Evolutionary conservation across 1,139 yeast species (phyloP), one percentile per base, ranked within the genome.

Genomic region (Pichia sp.): DNA sequence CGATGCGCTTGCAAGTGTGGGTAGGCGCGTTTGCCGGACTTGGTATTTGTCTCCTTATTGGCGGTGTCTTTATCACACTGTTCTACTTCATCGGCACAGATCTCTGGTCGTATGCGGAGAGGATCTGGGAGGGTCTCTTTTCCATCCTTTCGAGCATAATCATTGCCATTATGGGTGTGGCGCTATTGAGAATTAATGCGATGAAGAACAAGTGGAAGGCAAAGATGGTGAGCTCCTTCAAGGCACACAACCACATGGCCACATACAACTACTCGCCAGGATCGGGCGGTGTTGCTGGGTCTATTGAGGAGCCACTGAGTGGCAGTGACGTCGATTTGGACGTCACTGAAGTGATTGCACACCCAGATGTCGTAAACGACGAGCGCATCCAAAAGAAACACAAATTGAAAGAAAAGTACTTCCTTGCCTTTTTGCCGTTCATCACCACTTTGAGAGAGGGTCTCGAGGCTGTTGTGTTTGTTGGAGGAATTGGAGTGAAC

Each of bases 51-150:
- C 63, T 87, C 41, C 66, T 82, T 8, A 79, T 90, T 45, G 97
- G 97, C 47, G 80, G 83, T 39, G 76, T 83, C 25, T 87, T 90
- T 68, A 81, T 90, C 48, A 76, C 80, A 55, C 80, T 86, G 40
- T 90, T 90, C 72, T 88, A 88, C 66, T 70, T 85, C 49, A 72
- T 87, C 51, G 91, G 95, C 39, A 81, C 80, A 55, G 93, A 90
- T 70, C 78, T 87, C 55, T 88, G 95, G 85, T 82, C 91, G 23
- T 73, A 77, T 52, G 81, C 96, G 1, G 97, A 90, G 67, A 79
- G 95, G 62, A 68, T 89, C 46, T 90, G 97, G 97, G 97, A 90
- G 71, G 96, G 96, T 46, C 71, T 84, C 9, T 90, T 90, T 67
- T 87, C 95, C 61, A 74, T 90, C 55, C 71, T 89, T 56, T 90